Evolutionary conservation across 164 flowering plant species (phyloP).

Genomic region (Piper longum): DNA sequence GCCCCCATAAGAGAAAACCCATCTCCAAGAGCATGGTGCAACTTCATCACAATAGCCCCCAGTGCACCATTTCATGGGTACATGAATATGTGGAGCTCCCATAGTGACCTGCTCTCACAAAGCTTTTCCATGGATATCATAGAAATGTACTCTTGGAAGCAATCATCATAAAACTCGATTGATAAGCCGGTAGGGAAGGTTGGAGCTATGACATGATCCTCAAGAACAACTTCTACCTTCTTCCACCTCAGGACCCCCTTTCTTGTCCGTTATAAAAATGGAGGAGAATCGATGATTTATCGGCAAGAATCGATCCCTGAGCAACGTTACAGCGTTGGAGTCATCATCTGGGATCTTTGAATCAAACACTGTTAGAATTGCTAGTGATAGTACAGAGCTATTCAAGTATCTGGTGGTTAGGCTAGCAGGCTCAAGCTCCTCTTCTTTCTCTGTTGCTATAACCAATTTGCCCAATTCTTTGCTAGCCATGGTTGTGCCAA

Average conservation of each 20-base stretch:
- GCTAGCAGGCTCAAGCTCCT: background rate
- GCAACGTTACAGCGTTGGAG: background rate
- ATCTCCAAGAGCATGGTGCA: conserved; percentile 58
- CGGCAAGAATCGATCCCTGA: background rate
- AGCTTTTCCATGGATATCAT: conserved; percentile 20
- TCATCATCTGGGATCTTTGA: conserved; percentile 4
- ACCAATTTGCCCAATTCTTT: background rate
- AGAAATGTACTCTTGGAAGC: conserved; percentile 25
- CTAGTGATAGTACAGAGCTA: conserved; percentile 3
- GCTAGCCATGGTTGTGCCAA: too few relatives aligned
- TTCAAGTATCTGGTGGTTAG: conserved; percentile 4
- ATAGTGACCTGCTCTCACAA: conserved; percentile 27
- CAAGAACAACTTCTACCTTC: conserved; percentile 25
- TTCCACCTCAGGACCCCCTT: conserved; percentile 40
- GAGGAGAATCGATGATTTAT: conserved; percentile 6
- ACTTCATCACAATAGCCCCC: conserved; percentile 29
- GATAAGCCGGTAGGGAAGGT: conserved; percentile 21
- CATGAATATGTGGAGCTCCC: conserved; percentile 45
- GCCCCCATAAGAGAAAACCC: conserved; percentile 55
- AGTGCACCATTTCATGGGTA: conserved; percentile 42
- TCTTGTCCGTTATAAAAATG: conserved; percentile 15
- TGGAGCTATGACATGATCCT: conserved; percentile 33
- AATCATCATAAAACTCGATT: conserved; percentile 17
- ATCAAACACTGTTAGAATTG: conserved; percentile 1
- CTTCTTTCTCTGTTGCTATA: background rate